Percentiles rank a stretch among this genome's conserved stretches.
phyloP scores from a whole-genome alignment of 305 asterid genomes.

The Solanum hybrid region DNA sequence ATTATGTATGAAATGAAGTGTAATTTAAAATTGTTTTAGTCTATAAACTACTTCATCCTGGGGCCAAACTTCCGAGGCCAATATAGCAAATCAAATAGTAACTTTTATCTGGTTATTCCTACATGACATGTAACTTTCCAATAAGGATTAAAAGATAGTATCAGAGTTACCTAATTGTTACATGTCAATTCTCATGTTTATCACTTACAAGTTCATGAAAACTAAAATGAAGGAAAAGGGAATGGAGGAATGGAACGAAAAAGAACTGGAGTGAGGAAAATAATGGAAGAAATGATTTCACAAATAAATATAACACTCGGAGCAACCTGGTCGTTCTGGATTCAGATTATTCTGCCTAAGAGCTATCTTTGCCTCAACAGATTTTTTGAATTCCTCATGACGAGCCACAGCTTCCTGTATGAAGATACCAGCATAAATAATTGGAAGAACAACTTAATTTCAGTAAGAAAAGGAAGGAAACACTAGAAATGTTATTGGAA shows the following conservation, averaged over 20 bases:
- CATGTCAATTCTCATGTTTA: not conserved
- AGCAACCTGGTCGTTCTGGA: slow-evolving; percentile 87
- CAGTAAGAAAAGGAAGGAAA: not conserved
- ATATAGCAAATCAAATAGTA: not conserved
- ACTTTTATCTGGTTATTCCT: not conserved
- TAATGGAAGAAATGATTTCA: not conserved
- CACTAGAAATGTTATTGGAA: not conserved
- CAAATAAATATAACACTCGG: not conserved
- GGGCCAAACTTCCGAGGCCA: not conserved
- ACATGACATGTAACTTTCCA: not conserved
- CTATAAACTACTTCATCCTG: not conserved
- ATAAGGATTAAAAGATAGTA: not conserved
- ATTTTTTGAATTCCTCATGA: slow-evolving; percentile 84
- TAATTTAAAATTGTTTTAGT: not conserved
- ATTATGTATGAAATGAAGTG: not conserved
- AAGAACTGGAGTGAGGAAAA: not conserved
- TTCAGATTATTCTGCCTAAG: slow-evolving; percentile 75
- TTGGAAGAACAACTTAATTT: not conserved
- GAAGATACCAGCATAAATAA: slow-evolving; percentile 3
- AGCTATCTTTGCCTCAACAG: slow-evolving; percentile 60
- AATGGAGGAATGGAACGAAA: not conserved
- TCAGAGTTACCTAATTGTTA: not conserved
- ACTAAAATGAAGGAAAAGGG: not conserved
- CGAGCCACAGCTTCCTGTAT: slow-evolving; percentile 88
- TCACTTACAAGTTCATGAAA: slow-evolving; percentile 1